Conservation (phyloP, 129 eudicot species). For the Lactuca saligna region DNA sequence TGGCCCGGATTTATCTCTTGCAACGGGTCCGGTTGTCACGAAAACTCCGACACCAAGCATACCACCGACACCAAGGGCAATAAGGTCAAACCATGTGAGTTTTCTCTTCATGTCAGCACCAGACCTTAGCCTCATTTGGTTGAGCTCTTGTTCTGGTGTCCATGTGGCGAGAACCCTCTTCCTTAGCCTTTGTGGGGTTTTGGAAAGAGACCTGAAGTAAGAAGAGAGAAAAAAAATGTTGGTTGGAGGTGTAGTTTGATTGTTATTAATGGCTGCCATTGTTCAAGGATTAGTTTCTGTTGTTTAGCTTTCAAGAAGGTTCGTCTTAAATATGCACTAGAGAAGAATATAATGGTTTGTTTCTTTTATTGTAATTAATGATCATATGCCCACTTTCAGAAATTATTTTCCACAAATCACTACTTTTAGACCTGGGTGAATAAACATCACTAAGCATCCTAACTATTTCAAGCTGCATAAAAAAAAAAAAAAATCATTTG, state of each 20-base stretch:
- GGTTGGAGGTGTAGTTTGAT: constrained; percentile 30
- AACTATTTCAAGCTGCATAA: neutral
- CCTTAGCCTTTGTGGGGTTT: constrained; percentile 59
- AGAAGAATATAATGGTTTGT: constrained; percentile 44
- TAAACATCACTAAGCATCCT: constrained; percentile 26
- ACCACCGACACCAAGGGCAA: constrained; percentile 76
- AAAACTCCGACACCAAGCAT: constrained; percentile 90
- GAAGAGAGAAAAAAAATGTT: constrained; percentile 26
- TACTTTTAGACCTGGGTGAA: constrained; percentile 24
- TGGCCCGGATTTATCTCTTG: constrained; percentile 56
- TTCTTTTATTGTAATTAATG: constrained; percentile 28
- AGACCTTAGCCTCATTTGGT: constrained; percentile 75
- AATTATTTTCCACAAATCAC: constrained; percentile 26
- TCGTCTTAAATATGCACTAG: constrained; percentile 41
- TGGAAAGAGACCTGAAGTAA: constrained; percentile 52
- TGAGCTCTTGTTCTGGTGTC: constrained; percentile 83
- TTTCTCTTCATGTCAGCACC: constrained; percentile 89
- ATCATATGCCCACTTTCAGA: constrained; percentile 39
- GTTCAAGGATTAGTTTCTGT: constrained; percentile 15
- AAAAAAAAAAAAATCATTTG: neutral
- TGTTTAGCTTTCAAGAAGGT: constrained; percentile 32
- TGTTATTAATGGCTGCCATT: constrained; percentile 39
- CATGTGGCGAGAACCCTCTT: constrained; percentile 71
- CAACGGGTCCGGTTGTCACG: constrained; percentile 77
- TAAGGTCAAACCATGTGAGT: constrained; percentile 67